Percentiles rank a stretch among this genome's conserved stretches.
These are phyloP conservation scores for Sparassis latifolia DNA, from an alignment of 1,284 basidiomycete species.

Conservation along the genomic window DNA sequence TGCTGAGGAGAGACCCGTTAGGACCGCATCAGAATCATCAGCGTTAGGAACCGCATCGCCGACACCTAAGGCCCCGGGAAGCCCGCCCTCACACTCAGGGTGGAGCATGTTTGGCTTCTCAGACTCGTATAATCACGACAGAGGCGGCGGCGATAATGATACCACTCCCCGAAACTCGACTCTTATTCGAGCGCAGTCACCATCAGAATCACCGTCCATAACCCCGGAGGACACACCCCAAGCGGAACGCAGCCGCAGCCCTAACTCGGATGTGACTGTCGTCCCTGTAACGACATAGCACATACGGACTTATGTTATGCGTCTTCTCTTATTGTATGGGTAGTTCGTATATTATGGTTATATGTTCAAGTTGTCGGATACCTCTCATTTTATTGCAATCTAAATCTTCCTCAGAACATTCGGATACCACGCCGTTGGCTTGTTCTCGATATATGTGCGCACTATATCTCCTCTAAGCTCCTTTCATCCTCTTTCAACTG, in stretches of 20 bases:
- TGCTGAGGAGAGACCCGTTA: slow-evolving; percentile 9
- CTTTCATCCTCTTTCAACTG: not conserved
- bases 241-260: slow-evolving; percentile 23
- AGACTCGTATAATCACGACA: not conserved
- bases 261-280: slow-evolving; percentile 23
- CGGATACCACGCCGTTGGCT: not conserved
- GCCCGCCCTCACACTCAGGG: not conserved
- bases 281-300: slow-evolving; percentile 6
- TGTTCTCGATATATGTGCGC: not conserved
- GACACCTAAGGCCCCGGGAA: not conserved
- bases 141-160: slow-evolving; percentile 24
- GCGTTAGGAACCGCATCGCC: not conserved
- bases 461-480: not conserved
- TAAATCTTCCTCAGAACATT: too few relatives aligned
- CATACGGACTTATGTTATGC: not conserved
- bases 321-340: too few relatives aligned
- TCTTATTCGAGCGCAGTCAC: slow-evolving; percentile 26
- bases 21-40: slow-evolving; percentile 7
- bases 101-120: not conserved
- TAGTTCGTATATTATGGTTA: too few relatives aligned
- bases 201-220: slow-evolving; percentile 10
- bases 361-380: too few relatives aligned
- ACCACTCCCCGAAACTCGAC: slow-evolving; percentile 45
- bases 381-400: too few relatives aligned
- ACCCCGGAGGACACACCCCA: slow-evolving; percentile 8